Evolutionary conservation across 768 basidiomycete species (phyloP).

Genomic region (Collybiopsis luxurians): DNA sequence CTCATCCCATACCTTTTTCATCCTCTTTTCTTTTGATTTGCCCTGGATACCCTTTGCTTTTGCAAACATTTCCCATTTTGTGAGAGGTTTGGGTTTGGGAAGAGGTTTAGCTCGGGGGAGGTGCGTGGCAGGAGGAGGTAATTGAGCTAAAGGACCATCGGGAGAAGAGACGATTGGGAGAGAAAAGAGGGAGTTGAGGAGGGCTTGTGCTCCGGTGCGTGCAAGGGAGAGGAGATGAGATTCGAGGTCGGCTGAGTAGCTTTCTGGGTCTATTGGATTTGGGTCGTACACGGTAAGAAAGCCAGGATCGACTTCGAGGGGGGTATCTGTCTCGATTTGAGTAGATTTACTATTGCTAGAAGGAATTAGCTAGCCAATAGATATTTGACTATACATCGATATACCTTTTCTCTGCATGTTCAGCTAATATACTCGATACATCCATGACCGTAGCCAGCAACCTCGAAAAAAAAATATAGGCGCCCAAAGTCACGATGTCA

Average conservation of each 20-base stretch:
- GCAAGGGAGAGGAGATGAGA: slow-evolving; percentile 76
- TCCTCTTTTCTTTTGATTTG: slow-evolving; percentile 43
- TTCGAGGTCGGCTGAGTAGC: slow-evolving; percentile 84
- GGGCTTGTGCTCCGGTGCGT: slow-evolving; percentile 77
- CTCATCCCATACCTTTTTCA: slow-evolving; percentile 90
- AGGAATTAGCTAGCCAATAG: background rate
- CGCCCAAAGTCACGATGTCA: background rate
- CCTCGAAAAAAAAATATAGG: too few relatives aligned
- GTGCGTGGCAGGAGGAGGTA: slow-evolving; percentile 72
- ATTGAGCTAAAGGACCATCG: slow-evolving; percentile 80
- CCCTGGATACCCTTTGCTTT: slow-evolving; percentile 92
- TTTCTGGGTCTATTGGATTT: slow-evolving; percentile 82
- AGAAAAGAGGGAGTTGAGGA: slow-evolving; percentile 76
- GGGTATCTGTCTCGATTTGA: slow-evolving; percentile 73
- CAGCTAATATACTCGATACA: slow-evolving; percentile 75
- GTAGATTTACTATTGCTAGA: slow-evolving; percentile 54
- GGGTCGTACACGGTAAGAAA: slow-evolving; percentile 84
- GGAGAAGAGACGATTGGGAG: slow-evolving; percentile 74
- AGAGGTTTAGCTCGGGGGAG: slow-evolving; percentile 91
- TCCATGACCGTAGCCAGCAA: too few relatives aligned
- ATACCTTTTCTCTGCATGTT: slow-evolving; percentile 71
- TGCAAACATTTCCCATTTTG: slow-evolving; percentile 97
- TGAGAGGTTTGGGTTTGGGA: slow-evolving; percentile 87
- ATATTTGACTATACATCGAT: slow-evolving; percentile 20
- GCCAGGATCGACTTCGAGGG: slow-evolving; percentile 79